Base-by-base conservation (phyloP, 1,139 yeast genomes). In the Kluyveromyces sp. region DNA sequence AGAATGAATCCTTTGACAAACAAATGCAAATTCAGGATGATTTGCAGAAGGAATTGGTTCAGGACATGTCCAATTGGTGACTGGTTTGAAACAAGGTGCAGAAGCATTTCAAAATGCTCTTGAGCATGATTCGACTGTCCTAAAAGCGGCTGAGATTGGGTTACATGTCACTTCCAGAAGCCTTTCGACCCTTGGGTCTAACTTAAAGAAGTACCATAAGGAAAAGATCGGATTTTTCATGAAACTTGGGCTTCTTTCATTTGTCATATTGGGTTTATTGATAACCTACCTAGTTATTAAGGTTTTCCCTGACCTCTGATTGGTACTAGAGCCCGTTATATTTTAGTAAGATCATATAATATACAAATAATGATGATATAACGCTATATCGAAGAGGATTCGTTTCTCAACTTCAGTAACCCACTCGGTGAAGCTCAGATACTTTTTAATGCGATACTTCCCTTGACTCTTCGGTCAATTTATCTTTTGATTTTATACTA, bases 141-240 rank as follows among this genome's bases (percentile, higher is more conserved):
- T 69, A 7, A 61, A 63, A 26, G 72, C 72, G 3, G 71, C 73
- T 1, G 71, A 68, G 48, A 59, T 64, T 21, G 72, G 72, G 10
- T 51, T 69, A 3, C 67, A 66, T 38, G 64, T 61, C 1, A 68
- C 72, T 1, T 61, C 69, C 2, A 57, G 50, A 36, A 67, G 68
- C 48, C 43, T 69, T 15, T 48, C 58, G 4, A 55, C 56, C 43
- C 52, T 64, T 5, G 57, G 64, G 36, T 56, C 53, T 37, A 66
- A 57, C 51, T 58, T 54, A 48, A 60, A 51, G 43, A 58, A 51
- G 41, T 67, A 58, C 46, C 53, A 68, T 27, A 66, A 64, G 44
- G 52, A 60, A 32, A 60, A 61, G 34, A 45, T 68, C 32, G 66
- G 70, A 0, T 56, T 65, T 42, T 45, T 61, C 36, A 64, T 67